Evolutionary conservation across 2,329 filamentous ascomycete species (phyloP), one percentile per base, ranked within the genome.

Genomic region (Pseudogymnoascus sp.): DNA sequence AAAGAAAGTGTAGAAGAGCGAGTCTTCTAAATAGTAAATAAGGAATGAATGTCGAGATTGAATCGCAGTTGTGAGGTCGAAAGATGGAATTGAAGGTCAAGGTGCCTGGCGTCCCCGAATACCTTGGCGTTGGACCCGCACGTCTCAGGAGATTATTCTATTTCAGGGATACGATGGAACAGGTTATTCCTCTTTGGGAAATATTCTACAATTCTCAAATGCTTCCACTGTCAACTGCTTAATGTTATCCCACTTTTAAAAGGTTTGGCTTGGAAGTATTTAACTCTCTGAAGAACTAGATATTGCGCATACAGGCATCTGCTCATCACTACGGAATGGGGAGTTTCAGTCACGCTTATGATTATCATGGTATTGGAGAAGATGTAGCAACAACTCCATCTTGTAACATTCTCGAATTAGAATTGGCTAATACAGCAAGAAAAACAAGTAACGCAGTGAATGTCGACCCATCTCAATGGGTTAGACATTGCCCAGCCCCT

Each of bases 401-500:
- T 56, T 56, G 50, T 56, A 56, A 35, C 28, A 56, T 56, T 56
- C 50, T 56, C 50, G 50, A 60, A 70, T 70, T 70, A 70, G 70
- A 71, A 67, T 73, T 70, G 72, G 71, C 69, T 72, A 72, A 73
- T 72, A 72, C 73, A 70, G 71, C 71, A 74, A 73, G 67, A 63
- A 69, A 64, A 73, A 72, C 69, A 71, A 69, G 68, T 64, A 66
- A 65, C 68, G 64, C 66, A 66, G 70, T 67, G 68, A 70, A 70
- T 66, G 68, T 70, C 69, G 71, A 69, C 67, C 68, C 67, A 68
- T 66, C 63, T 67, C 61, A 63, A 69, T 66, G 61, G 61, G 66
- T 66, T 66, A 69, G 68, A 68, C 70, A 65, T 63, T 64, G 68
- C 69, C 68, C 68, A 69, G 67, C 66, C 68, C 71, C 63, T 65